Evolutionary conservation across 1,284 basidiomycete genomes (phyloP).

Genomic region (Cerioporus squamosus): DNA sequence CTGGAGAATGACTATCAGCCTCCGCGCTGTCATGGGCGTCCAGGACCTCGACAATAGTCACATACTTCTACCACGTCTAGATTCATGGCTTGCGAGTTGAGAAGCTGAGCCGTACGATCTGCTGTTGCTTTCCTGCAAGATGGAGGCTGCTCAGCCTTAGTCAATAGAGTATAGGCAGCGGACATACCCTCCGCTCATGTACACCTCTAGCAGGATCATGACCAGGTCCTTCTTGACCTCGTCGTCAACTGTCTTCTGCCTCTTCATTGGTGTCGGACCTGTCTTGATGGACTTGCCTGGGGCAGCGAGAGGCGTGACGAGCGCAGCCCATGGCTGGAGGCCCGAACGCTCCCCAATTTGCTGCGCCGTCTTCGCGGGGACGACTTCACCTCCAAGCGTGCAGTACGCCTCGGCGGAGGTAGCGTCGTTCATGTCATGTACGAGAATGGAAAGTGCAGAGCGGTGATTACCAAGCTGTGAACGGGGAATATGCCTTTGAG

Average conservation of each 20-base stretch:
- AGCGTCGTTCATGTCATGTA: conserved; percentile 72
- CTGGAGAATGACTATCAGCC: conserved; percentile 38
- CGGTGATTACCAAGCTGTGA: conserved; percentile 66
- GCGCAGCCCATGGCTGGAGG: conserved; percentile 58
- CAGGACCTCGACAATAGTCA: neutral
- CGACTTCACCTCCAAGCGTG: conserved; percentile 71
- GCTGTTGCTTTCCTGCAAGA: conserved; percentile 46
- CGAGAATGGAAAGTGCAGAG: conserved; percentile 69
- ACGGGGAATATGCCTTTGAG: neutral
- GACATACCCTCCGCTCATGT: conserved; percentile 74
- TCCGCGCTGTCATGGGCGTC: too few relatives aligned
- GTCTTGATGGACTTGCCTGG: conserved; percentile 25
- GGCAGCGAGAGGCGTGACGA: conserved; percentile 42
- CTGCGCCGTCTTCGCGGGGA: conserved; percentile 64
- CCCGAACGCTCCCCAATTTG: conserved; percentile 54
- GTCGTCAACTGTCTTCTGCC: conserved; percentile 53
- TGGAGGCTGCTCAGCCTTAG: too few relatives aligned
- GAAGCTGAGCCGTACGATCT: conserved; percentile 63
- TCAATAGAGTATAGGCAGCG: neutral
- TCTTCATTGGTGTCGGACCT: conserved; percentile 34
- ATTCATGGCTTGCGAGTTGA: conserved; percentile 81
- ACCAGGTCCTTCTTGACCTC: conserved; percentile 62
- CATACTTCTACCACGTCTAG: conserved; percentile 79
- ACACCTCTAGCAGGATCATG: conserved; percentile 77
- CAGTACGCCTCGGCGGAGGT: conserved; percentile 84